These are phyloP conservation scores for Tillandsia leiboldiana DNA, from an alignment of 176 grass and related monocot genomes.

Conservation along the genomic window DNA sequence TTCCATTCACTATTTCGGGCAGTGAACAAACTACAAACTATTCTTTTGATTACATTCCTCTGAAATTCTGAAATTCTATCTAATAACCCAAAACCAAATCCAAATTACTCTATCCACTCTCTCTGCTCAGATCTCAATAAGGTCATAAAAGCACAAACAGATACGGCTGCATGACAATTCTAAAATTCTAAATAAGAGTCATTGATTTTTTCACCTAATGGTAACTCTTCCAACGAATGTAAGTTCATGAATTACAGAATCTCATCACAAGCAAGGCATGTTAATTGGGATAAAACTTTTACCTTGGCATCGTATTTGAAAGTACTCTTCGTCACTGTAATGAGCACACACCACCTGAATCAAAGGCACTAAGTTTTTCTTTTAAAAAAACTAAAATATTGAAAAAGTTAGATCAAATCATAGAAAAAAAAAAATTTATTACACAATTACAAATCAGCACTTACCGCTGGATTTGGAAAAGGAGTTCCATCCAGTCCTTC, in stretches of 20 bases:
- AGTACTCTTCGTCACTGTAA: slow-evolving; percentile 79
- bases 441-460: slow-evolving; percentile 5
- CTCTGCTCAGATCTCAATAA: neutral
- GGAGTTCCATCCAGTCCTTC: slow-evolving; percentile 55
- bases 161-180: neutral
- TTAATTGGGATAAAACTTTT: slow-evolving; percentile 8
- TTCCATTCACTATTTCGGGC: too few species aligned
- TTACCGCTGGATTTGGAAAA: slow-evolving; percentile 67
- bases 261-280: neutral
- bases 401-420: slow-evolving; percentile 4
- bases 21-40: too few species aligned
- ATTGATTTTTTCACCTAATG: neutral
- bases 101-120: neutral
- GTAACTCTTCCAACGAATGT: neutral
- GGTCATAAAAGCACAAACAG: neutral
- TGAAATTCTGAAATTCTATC: neutral
- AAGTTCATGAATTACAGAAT: neutral
- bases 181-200: neutral
- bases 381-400: slow-evolving; percentile 5
- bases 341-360: slow-evolving; percentile 75
- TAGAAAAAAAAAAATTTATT: neutral
- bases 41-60: too few species aligned
- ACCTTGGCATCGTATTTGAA: slow-evolving; percentile 90
- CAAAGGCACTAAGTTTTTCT: neutral
- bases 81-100: neutral